Evolutionary conservation across 306 rosid species (phyloP).

Genomic region (Quercus glauca): DNA sequence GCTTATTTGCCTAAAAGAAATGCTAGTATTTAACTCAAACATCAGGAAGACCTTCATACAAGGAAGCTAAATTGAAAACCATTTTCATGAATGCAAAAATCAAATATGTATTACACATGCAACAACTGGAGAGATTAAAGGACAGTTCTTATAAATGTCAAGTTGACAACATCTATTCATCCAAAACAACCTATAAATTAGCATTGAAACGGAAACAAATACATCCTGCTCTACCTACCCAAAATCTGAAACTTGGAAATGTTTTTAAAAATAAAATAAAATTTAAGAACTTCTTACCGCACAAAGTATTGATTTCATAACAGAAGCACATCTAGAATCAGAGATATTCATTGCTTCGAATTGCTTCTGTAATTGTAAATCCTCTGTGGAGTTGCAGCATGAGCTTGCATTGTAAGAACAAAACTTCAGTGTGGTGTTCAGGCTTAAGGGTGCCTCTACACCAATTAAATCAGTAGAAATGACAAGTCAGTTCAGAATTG

Average conservation of each 20-base stretch:
- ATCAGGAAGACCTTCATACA: not conserved
- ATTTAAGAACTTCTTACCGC: constrained; percentile 51
- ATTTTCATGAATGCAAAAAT: not conserved
- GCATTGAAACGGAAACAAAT: not conserved
- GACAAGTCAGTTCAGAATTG: constrained; percentile 1
- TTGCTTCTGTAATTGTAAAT: constrained; percentile 58
- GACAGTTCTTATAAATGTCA: not conserved
- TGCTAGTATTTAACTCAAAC: not conserved
- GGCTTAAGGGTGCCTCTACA: constrained; percentile 64
- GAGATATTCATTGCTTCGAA: constrained; percentile 66
- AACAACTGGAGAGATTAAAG: not conserved
- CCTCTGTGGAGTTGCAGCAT: constrained; percentile 80
- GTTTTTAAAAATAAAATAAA: no score
- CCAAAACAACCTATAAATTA: not conserved
- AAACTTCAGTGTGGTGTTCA: constrained; percentile 51
- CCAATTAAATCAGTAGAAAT: constrained; percentile 14
- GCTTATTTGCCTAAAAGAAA: not conserved
- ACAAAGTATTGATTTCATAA: constrained; percentile 75
- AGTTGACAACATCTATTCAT: not conserved
- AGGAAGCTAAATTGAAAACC: not conserved
- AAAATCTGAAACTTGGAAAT: not conserved
- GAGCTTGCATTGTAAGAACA: constrained; percentile 78
- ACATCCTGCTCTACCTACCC: no score
- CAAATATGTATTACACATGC: not conserved
- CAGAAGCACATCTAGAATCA: constrained; percentile 62